phyloP scores from a whole-genome alignment of 169 alveolate genomes.

The Cryptosporidium tyzzeri region DNA sequence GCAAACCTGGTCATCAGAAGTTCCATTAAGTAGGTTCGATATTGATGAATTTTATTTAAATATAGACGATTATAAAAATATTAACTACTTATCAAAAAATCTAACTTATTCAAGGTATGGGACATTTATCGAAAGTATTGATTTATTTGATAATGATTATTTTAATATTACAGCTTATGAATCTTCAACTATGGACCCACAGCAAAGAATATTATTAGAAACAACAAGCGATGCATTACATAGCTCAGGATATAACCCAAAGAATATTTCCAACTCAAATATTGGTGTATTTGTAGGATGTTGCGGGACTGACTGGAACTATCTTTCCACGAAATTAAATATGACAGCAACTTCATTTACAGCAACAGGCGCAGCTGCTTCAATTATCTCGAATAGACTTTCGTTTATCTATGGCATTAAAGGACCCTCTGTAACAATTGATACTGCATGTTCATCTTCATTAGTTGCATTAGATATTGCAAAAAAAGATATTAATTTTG shows the following conservation, averaged over 20 bases:
- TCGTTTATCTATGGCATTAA: conserved; percentile 77
- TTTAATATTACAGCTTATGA: conserved; percentile 76
- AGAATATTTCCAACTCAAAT: conserved; percentile 40
- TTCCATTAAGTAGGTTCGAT: conserved; percentile 66
- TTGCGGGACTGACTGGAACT: conserved; percentile 81
- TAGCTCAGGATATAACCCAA: conserved; percentile 45
- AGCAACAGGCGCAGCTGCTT: conserved; percentile 77
- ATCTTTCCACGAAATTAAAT: conserved; percentile 62
- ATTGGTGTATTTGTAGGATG: conserved; percentile 82
- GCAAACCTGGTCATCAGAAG: conserved; percentile 44
- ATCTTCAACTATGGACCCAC: conserved; percentile 81
- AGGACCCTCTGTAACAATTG: conserved; percentile 83
- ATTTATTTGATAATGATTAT: conserved; percentile 77
- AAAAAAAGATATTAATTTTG: conserved; percentile 36
- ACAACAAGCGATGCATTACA: conserved; percentile 50
- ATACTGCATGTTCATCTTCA: conserved; percentile 85
- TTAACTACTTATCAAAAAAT: conserved; percentile 16
- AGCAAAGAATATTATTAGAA: conserved; percentile 80
- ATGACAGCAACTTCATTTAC: conserved; percentile 66
- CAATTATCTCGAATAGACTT: conserved; percentile 80
- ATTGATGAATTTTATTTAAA: conserved; percentile 60
- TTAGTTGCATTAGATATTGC: conserved; percentile 82
- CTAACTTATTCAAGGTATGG: conserved; percentile 75
- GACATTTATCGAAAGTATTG: conserved; percentile 77
- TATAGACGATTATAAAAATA: conserved; percentile 36